These are phyloP conservation scores for Solanum chacoense DNA, from an alignment of 305 asterid species.

Conservation along the genomic window DNA sequence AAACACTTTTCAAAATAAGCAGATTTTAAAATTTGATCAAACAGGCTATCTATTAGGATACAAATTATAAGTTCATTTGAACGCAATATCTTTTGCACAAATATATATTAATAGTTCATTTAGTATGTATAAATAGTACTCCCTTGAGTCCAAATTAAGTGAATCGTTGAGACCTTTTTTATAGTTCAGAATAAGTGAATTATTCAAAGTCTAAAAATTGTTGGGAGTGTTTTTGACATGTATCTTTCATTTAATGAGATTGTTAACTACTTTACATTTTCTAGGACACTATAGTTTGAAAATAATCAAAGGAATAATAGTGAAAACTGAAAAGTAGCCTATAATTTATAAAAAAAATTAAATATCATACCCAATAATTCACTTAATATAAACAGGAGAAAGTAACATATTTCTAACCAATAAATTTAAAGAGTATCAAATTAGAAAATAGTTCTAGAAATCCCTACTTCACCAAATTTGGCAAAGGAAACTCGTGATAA, in stretches of 20 bases:
- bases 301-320: not conserved
- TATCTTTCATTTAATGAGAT: too few relatives aligned
- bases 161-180: not conserved
- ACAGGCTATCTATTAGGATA: not conserved
- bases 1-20: not conserved
- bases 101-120: not conserved
- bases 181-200: too few relatives aligned
- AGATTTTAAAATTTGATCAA: not conserved
- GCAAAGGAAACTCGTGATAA: not conserved
- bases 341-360: too few relatives aligned
- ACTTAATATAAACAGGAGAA: not conserved
- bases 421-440: not conserved
- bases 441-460: not conserved
- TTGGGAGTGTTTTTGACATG: too few relatives aligned
- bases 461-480: not conserved
- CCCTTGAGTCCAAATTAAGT: not conserved
- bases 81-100: not conserved
- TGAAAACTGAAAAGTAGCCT: too few relatives aligned
- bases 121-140: not conserved
- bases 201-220: too few relatives aligned
- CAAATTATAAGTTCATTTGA: not conserved
- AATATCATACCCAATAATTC: too few relatives aligned
- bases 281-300: too few relatives aligned
- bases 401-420: not conserved
- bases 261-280: too few relatives aligned